Base-by-base conservation (phyloP, 495 filamentous ascomycete genomes). In the Mytilinidion resinicola region DNA sequence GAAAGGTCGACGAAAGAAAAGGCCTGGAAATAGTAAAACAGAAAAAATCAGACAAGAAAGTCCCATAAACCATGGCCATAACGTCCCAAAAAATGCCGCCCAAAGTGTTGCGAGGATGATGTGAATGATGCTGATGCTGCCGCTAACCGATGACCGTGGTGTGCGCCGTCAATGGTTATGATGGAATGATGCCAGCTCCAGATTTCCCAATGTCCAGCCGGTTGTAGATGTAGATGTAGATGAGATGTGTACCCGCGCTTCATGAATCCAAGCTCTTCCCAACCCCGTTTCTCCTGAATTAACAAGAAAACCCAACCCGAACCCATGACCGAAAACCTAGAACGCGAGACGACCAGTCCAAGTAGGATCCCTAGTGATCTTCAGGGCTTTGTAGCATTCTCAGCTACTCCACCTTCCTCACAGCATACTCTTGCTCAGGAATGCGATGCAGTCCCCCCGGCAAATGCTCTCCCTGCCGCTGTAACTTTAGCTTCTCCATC, bases 401-500 rank as follows among this genome's bases (percentile, higher is more conserved):
- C 42, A 46, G 42, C 21, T 49, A 49, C 46, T 49, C 46, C 12
- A 49, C 46, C 14, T 49, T 49, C 33, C 46, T 25, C 17, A 49
- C 46, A 0, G 19, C 46, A 30, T 49, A 49, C 20, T 49, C 46
- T 30, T 49, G 46, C 46, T 49, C 83, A 14, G 80, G 78, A 65
- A 91, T 88, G 19, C 82, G 76, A 55, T 85, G 80, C 49, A 92
- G 74, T 0, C 86, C 85, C 2, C 87, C 86, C 21, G 87, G 80
- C 14, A 88, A 70, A 17, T 56, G 59, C 39, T 59, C 60, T n/a
- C 59, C 55, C 47, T 77, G 72, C 36, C 79, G 74, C 61, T 85
- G 82, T 21, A 93, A 70, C 60, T 86, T 84, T n/a, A 96, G 79
- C 68, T 91, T 90, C 71, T 95, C 87, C 70, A 91, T 91, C 63